These are phyloP conservation scores for Didymella sp. DNA, from an alignment of 2,329 filamentous ascomycete species.

Conservation along the genomic window DNA sequence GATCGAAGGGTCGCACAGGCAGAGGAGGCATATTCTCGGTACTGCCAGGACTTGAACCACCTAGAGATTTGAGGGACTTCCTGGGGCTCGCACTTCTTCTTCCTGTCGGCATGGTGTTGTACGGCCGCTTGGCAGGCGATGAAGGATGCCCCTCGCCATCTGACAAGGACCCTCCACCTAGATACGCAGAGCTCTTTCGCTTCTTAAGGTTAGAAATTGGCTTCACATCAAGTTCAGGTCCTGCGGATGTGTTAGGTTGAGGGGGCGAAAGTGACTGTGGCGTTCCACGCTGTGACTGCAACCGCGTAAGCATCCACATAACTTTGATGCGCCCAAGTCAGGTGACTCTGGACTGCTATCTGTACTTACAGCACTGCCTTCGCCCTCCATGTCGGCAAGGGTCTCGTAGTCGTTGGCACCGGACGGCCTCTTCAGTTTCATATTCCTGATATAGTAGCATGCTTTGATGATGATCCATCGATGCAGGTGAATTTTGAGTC, in stretches of 20 bases:
- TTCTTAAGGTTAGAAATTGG: constrained; percentile 35
- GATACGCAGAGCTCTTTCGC: constrained; percentile 44
- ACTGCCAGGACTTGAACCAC: constrained; percentile 29
- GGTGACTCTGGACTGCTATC: constrained; percentile 17
- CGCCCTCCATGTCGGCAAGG: constrained; percentile 41
- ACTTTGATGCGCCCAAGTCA: constrained; percentile 2
- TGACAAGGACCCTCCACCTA: constrained; percentile 29
- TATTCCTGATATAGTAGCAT: constrained; percentile 49
- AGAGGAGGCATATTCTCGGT: constrained; percentile 39
- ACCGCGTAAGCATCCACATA: constrained; percentile 22
- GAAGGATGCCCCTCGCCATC: constrained; percentile 40
- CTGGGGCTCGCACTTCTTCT: constrained; percentile 38
- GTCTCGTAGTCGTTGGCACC: constrained; percentile 41
- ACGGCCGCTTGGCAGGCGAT: constrained; percentile 39
- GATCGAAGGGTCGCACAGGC: constrained; percentile 29
- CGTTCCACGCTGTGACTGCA: constrained; percentile 42
- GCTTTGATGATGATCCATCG: constrained; percentile 51
- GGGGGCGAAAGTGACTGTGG: constrained; percentile 39
- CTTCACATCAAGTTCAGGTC: constrained; percentile 34
- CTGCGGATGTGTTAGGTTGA: constrained; percentile 27
- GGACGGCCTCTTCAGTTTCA: constrained; percentile 47
- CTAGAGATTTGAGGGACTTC: constrained; percentile 37
- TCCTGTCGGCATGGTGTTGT: constrained; percentile 37
- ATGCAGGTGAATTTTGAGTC: constrained; percentile 48
- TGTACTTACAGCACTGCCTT: constrained; percentile 31